Evolutionary conservation across 2,329 filamentous ascomycete species (phyloP).

Genomic region (Ramichloridium luteum): DNA sequence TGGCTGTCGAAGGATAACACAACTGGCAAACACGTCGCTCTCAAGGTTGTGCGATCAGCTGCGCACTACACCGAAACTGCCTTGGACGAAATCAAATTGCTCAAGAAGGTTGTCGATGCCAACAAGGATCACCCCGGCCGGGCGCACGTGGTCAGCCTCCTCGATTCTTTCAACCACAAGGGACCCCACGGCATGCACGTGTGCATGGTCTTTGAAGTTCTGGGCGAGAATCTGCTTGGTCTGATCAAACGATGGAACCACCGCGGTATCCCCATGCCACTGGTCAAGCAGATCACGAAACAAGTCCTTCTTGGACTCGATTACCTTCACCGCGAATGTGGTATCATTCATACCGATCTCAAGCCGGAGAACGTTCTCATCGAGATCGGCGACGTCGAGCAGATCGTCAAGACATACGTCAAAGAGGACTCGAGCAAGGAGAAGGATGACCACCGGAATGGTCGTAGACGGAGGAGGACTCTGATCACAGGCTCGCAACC

Average conservation of each 20-base stretch:
- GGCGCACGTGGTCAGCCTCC: constrained; percentile 85
- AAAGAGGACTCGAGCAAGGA: constrained; percentile 59
- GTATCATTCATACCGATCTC: constrained; percentile 95
- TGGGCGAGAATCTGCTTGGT: constrained; percentile 88
- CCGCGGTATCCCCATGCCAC: constrained; percentile 84
- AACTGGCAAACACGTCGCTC: constrained; percentile 83
- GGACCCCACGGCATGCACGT: constrained; percentile 93
- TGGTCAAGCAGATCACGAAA: constrained; percentile 98
- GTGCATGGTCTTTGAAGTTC: constrained; percentile 98
- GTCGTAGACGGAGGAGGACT: constrained; percentile 75
- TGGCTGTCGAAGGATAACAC: constrained; percentile 74
- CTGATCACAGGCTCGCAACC: constrained; percentile 96
- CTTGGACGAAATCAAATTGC: constrained; percentile 95
- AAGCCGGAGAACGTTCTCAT: constrained; percentile 98
- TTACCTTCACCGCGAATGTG: constrained; percentile 93
- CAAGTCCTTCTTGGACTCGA: constrained; percentile 91
- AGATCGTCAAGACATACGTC: constrained; percentile 93
- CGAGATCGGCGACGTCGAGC: constrained; percentile 96
- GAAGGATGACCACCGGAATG: constrained; percentile 82
- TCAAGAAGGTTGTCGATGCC: constrained; percentile 91
- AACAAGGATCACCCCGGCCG: constrained; percentile 90
- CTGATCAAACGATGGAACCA: constrained; percentile 99
- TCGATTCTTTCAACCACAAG: constrained; percentile 96
- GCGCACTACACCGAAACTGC: constrained; percentile 98
- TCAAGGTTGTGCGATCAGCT: constrained; percentile 95